These are phyloP conservation scores for Syncephalastrum contaminatum DNA, from an alignment of 371 early-diverging fungal species.

Conservation along the genomic window DNA sequence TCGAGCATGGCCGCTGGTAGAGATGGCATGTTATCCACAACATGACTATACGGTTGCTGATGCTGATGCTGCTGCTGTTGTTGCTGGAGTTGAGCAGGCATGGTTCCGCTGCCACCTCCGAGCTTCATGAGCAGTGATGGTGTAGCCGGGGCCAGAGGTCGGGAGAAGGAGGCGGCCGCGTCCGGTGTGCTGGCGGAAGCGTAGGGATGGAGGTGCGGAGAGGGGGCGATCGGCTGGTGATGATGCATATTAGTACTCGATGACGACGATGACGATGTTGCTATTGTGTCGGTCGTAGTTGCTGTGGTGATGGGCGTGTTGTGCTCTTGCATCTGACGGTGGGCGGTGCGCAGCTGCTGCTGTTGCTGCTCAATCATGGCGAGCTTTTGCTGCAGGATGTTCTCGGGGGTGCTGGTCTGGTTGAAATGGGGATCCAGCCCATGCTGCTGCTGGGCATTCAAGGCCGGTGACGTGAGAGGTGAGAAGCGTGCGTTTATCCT, in stretches of 20 bases:
- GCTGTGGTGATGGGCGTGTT: not conserved
- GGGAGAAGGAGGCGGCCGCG: not conserved
- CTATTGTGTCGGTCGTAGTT: slow-evolving; percentile 7
- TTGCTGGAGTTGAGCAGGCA: slow-evolving; percentile 15
- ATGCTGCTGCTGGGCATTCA: slow-evolving; percentile 45
- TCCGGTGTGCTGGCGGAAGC: not conserved
- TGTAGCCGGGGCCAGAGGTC: slow-evolving; percentile 54
- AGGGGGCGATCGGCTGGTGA: slow-evolving; percentile 14
- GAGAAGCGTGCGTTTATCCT: slow-evolving; percentile 46
- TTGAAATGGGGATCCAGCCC: slow-evolving; percentile 14
- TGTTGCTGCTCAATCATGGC: slow-evolving; percentile 51
- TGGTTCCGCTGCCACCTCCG: slow-evolving; percentile 35
- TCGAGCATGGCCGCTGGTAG: slow-evolving; percentile 44
- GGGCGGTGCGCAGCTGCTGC: slow-evolving; percentile 40
- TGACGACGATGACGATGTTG: slow-evolving; percentile 4
- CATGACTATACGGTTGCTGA: slow-evolving; percentile 3
- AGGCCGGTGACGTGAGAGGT: slow-evolving; percentile 71
- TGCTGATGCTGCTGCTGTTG: slow-evolving; percentile 2
- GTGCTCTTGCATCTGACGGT: slow-evolving; percentile 20
- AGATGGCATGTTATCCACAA: slow-evolving; percentile 36
- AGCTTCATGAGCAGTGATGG: slow-evolving; percentile 68
- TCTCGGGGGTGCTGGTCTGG: slow-evolving; percentile 12
- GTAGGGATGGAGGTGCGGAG: slow-evolving; percentile 17
- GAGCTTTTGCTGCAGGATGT: slow-evolving; percentile 35
- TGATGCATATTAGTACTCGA: not conserved